phyloP scores from a whole-genome alignment of 2,329 filamentous ascomycete genomes.

The Neophaeococcomyces mojaviensis region DNA sequence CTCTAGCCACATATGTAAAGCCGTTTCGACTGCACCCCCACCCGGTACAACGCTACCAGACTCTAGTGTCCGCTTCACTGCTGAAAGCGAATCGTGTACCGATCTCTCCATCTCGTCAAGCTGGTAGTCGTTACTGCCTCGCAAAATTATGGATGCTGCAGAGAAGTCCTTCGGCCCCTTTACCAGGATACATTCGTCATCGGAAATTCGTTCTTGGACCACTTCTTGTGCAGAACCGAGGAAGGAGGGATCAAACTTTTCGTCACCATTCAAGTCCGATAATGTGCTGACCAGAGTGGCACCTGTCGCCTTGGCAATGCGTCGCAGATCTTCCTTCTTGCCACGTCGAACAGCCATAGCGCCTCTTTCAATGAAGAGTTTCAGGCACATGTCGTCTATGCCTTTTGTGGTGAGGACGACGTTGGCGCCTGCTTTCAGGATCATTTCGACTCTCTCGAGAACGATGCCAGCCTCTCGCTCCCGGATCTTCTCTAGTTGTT shows the following conservation, averaged over 20 bases:
- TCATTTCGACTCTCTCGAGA: slow-evolving; percentile 90
- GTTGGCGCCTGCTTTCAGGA: slow-evolving; percentile 93
- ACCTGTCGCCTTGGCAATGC: slow-evolving; percentile 92
- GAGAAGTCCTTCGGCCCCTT: slow-evolving; percentile 93
- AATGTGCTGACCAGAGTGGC: slow-evolving; percentile 87
- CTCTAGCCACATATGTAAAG: slow-evolving; percentile 96
- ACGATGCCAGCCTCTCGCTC: slow-evolving; percentile 89
- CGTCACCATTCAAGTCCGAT: slow-evolving; percentile 94
- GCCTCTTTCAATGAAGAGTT: slow-evolving; percentile 87
- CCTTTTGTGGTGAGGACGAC: slow-evolving; percentile 96
- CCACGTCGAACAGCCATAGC: slow-evolving; percentile 93
- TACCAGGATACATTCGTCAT: slow-evolving; percentile 95
- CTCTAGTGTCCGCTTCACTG: slow-evolving; percentile 94
- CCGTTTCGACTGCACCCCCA: slow-evolving; percentile 95
- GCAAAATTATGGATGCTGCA: slow-evolving; percentile 90
- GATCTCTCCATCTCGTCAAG: slow-evolving; percentile 99
- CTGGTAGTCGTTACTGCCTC: slow-evolving; percentile 90
- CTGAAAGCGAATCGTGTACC: slow-evolving; percentile 90
- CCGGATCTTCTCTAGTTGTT: slow-evolving; percentile 95
- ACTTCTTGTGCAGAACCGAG: slow-evolving; percentile 92
- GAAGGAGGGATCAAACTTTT: slow-evolving; percentile 86
- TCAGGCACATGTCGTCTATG: slow-evolving; percentile 91
- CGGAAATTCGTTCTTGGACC: slow-evolving; percentile 94
- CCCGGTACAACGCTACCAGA: slow-evolving; percentile 95
- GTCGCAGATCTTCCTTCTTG: slow-evolving; percentile 95